Base-by-base conservation (phyloP, 2,329 filamentous ascomycete genomes). In the Aspergillus brasiliensis region DNA sequence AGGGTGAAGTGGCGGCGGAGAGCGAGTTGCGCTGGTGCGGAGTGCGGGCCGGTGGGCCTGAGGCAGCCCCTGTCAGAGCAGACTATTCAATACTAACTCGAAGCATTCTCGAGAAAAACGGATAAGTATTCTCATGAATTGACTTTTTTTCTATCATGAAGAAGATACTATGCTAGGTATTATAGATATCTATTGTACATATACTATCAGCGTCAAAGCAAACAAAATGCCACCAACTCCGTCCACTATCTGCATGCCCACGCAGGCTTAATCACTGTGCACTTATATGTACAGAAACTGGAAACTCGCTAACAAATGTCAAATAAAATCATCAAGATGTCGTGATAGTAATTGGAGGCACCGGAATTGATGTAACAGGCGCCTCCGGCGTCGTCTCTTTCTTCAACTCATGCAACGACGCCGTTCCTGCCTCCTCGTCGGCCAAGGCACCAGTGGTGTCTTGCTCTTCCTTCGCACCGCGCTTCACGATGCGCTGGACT, bases 301-400 rank as follows among this genome's bases (percentile, higher is more conserved):
- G 15, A 23, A 31, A 19, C 38, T 19, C 23, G 23, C 23, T 13
- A 42, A 19, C 31, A 13, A 37, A 49, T 51, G 34, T 53, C 49
- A 46, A 27, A 53, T 31, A 53, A 34, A 38, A 60, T 58, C 59
- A 55, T 61, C 28, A 64, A 52, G 75, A 73, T n/a, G 64, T 69
- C 38, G 76, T 78, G 60, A 78, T 70, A 2, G 74, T 77, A 51
- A 78, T 78, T 2, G 76, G 76, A 46, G 76, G 76, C 17, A 75
- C 69, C 13, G 67, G 62, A n/a, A 67, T 59, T 31, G 67, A 66
- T 3, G 67, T 67, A 28, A 19, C n/a, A 47, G 69, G 64, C 23
- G 64, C 60, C 54, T 69, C 61, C 54, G 67, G 62, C 21, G 57
- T 58, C 28, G 62, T 60, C 47, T 57, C 19, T 38, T 49, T 38